Conservation (phyloP, 768 basidiomycete species). For the Candolleomyces aberdarensis region DNA sequence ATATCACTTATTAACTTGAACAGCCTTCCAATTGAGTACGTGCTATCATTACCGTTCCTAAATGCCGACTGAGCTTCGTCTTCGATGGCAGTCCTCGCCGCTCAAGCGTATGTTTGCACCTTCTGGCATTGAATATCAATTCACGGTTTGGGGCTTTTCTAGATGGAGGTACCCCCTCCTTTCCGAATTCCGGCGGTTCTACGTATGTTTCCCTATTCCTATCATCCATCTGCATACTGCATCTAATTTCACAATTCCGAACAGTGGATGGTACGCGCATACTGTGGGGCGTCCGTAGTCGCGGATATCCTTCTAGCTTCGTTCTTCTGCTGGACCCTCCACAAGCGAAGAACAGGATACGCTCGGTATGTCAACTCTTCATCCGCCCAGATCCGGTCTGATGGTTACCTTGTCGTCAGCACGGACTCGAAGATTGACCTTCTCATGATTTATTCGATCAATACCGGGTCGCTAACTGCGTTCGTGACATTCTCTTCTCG, state of each 20-base stretch:
- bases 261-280: conserved; percentile 9
- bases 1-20: background rate
- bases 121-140: background rate
- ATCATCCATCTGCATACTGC: too few species aligned
- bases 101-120: background rate
- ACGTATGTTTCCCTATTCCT: background rate
- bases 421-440: conserved; percentile 11
- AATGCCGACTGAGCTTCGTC: background rate
- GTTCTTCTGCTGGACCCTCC: conserved; percentile 3
- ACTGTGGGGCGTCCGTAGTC: conserved; percentile 6
- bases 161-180: conserved; percentile 2
- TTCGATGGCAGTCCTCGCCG: background rate
- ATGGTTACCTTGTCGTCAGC: background rate
- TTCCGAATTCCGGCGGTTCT: background rate
- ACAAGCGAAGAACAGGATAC: conserved; percentile 5
- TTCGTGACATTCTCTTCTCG: background rate
- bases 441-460: conserved; percentile 9
- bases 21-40: conserved; percentile 6
- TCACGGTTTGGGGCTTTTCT: background rate
- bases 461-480: conserved; percentile 8
- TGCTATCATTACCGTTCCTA: background rate
- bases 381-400: background rate
- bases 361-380: background rate
- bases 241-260: background rate
- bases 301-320: conserved; percentile 7